Base-by-base conservation (phyloP, 2,329 filamentous ascomycete species). In the Curvularia sp. region DNA sequence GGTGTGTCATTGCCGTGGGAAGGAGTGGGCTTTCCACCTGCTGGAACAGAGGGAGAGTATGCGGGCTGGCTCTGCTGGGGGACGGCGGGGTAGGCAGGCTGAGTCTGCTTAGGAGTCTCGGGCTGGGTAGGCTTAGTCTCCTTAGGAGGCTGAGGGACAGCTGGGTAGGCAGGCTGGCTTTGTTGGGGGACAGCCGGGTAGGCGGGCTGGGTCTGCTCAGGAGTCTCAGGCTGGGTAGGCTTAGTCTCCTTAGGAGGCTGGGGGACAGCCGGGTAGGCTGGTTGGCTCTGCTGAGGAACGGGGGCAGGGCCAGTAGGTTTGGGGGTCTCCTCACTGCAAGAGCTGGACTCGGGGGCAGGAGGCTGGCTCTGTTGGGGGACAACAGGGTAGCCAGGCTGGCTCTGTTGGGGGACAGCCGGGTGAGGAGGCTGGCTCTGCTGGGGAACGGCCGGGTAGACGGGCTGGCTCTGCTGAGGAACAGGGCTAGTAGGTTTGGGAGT, bases 1-100 rank as follows among this genome's bases (percentile, higher is more conserved):
- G 73, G 67, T 65, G 71, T 71, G 23, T 60, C 61, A 13, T 60
- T 64, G 34, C 56, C 55, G 54, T 67, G 66, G 55, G 64, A 64
- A 52, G 62, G 59, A 49, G 49, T 66, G 25, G 72, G 72, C 58
- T 61, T 61, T 19, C 58, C 59, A 34, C 53, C 46, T 13, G 39
- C 51, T 15, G 60, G 59, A 5, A 32, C 49, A 12, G 36, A 19
- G 12, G 53, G 34, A 34, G 32, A 13, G 9, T 62, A 62, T 13
- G 54, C 64, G 3, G 64, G 54, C 38, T 42, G 5, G 38, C 15
- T 32, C 34, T 36, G 15, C 34, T 36, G 4, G 12, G 34, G 34
- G 18, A 18, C 15, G 18, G 34, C 15, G 8, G 34, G 34, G 34
- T 36, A 36, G 34, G 15, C 8, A 18, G 34, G 34, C 34, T 36